These are phyloP conservation scores for Penicillium sp. DNA, from an alignment of 2,329 filamentous ascomycete species.

Conservation along the genomic window DNA sequence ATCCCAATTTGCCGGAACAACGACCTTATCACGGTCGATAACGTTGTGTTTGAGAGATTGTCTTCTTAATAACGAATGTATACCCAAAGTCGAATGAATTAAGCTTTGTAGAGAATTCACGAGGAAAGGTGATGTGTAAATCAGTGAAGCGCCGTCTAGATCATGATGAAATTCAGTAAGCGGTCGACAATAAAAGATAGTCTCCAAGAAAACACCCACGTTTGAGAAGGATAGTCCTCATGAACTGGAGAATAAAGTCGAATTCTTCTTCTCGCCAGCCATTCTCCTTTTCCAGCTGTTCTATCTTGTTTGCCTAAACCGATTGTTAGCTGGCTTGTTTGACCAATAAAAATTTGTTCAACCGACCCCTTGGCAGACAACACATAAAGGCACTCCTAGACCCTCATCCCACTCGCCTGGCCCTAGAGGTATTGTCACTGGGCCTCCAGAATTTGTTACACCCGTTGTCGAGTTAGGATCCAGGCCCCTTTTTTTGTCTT, in stretches of 20 bases:
- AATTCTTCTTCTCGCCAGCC: constrained; percentile 96
- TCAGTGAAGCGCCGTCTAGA: constrained; percentile 74
- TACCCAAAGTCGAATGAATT: constrained; percentile 79
- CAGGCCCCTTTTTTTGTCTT: constrained; percentile 65
- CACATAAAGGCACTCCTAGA: constrained; percentile 78
- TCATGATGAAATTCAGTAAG: constrained; percentile 13
- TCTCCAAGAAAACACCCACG: constrained; percentile 51
- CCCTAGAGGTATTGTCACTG: constrained; percentile 71
- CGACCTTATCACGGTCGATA: constrained; percentile 88
- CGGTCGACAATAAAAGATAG: constrained; percentile 2
- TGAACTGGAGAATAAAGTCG: constrained; percentile 88
- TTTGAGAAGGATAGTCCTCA: constrained; percentile 84
- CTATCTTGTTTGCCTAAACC: constrained; percentile 75
- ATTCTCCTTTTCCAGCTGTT: constrained; percentile 80
- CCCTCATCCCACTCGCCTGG: constrained; percentile 92
- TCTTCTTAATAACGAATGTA: constrained; percentile 76
- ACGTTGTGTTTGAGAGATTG: constrained; percentile 82
- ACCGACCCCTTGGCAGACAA: constrained; percentile 87
- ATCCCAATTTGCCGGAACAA: constrained; percentile 96
- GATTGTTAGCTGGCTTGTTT: neutral
- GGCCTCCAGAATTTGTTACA: constrained; percentile 59
- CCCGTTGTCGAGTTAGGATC: constrained; percentile 48
- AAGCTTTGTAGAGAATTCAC: constrained; percentile 73
- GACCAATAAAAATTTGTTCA: constrained; percentile 29
- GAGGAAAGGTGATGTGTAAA: constrained; percentile 76